A percentile compares a stretch with the other conserved stretches of the same genome.
Conservation (phyloP, 2,329 filamentous ascomycete genomes). For the Ophiocordyceps robertsii region DNA sequence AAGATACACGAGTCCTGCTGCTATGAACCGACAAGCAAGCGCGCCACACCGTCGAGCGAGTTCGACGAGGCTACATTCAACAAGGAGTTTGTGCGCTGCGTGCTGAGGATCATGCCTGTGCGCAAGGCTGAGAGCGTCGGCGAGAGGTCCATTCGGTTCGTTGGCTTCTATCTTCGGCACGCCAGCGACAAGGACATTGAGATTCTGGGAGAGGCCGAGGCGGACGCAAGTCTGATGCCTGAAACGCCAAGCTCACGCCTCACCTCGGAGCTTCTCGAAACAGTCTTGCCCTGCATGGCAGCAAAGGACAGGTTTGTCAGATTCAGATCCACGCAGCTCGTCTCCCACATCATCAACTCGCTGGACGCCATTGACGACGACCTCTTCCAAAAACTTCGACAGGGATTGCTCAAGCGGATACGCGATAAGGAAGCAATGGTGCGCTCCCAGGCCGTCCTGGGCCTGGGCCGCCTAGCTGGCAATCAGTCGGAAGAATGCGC, state of each 20-base stretch:
- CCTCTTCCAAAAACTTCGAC: slow-evolving; percentile 68
- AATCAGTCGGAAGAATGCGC: slow-evolving; percentile 60
- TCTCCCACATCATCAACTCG: slow-evolving; percentile 84
- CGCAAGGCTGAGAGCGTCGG: slow-evolving; percentile 87
- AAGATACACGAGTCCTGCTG: slow-evolving; percentile 84
- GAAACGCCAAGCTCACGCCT: slow-evolving; percentile 79
- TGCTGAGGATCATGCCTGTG: slow-evolving; percentile 68
- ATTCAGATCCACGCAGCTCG: slow-evolving; percentile 78
- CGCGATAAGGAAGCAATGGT: slow-evolving; percentile 92
- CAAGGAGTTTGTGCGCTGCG: slow-evolving; percentile 68
- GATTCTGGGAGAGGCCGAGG: slow-evolving; percentile 48
- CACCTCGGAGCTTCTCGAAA: slow-evolving; percentile 58
- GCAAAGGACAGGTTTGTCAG: slow-evolving; percentile 89
- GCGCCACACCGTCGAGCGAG: slow-evolving; percentile 40
- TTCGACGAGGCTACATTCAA: slow-evolving; percentile 84
- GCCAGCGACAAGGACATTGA: slow-evolving; percentile 58
- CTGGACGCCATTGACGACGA: slow-evolving; percentile 87
- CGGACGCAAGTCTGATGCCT: slow-evolving; percentile 56
- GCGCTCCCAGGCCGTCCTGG: slow-evolving; percentile 80
- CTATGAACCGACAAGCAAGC: slow-evolving; percentile 45
- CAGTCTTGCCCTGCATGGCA: slow-evolving; percentile 60
- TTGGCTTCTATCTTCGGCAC: slow-evolving; percentile 74
- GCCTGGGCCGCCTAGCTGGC: slow-evolving; percentile 71
- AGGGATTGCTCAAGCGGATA: slow-evolving; percentile 70
- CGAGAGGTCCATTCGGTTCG: slow-evolving; percentile 72